These are phyloP conservation scores for Aspergillus ochraceus DNA, from an alignment of 2,329 filamentous ascomycete genomes.

Conservation along the genomic window DNA sequence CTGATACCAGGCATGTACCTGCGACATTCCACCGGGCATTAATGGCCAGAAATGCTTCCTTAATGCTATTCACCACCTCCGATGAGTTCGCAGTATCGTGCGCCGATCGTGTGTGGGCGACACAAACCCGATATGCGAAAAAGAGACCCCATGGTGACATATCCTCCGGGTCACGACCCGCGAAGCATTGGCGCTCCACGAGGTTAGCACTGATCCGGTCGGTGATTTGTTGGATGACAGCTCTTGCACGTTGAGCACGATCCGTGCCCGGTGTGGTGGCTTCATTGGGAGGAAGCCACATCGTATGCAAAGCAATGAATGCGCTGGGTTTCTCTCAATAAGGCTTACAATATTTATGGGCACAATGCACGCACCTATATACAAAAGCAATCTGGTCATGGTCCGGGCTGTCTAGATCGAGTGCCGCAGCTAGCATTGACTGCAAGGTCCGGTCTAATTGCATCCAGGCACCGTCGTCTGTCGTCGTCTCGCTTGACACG, in stretches of 20 bases:
- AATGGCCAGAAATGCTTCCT: too few relatives aligned
- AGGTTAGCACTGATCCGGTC: background rate
- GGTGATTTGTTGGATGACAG: background rate
- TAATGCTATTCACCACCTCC: too few relatives aligned
- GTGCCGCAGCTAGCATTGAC: background rate
- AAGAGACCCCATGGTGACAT: background rate
- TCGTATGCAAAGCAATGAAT: background rate
- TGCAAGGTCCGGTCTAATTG: background rate
- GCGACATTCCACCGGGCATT: too few relatives aligned
- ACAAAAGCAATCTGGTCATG: background rate
- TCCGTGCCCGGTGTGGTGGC: background rate
- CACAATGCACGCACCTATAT: background rate
- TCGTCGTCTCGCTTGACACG: background rate
- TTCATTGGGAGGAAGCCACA: background rate
- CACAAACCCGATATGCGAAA: background rate
- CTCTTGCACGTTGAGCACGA: background rate
- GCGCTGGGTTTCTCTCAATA: background rate
- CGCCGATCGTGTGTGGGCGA: background rate
- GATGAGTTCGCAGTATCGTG: too few relatives aligned
- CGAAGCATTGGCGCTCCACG: background rate
- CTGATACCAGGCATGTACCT: too few relatives aligned
- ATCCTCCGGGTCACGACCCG: background rate
- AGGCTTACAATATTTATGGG: background rate
- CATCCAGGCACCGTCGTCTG: background rate
- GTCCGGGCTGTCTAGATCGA: background rate